A percentile compares a stretch with the other conserved stretches of the same genome.
Conservation (phyloP, 2,329 filamentous ascomycete genomes). For the Magnaporthiopsis incrustans region DNA sequence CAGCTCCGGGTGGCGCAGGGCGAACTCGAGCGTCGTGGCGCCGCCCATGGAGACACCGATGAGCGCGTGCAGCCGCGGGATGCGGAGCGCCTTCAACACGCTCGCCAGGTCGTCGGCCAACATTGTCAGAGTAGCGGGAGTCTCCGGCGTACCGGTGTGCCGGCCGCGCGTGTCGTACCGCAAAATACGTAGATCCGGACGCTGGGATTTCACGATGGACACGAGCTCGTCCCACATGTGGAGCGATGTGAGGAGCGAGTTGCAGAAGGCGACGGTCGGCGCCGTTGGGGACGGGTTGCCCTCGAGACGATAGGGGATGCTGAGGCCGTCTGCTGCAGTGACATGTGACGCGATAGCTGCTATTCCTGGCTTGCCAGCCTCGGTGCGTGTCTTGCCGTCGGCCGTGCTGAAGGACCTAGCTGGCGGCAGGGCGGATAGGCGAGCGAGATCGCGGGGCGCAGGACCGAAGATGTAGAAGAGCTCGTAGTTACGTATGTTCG, state of each 20-base stretch:
- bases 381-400: constrained; percentile 48
- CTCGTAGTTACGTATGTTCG: constrained; percentile 51
- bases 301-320: constrained; percentile 67
- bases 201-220: constrained; percentile 46
- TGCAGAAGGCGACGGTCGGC: constrained; percentile 67
- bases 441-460: constrained; percentile 58
- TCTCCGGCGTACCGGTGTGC: constrained; percentile 36
- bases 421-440: constrained; percentile 42
- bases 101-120: constrained; percentile 59
- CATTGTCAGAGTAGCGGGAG: constrained; percentile 51
- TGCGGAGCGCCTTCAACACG: constrained; percentile 61
- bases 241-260: constrained; percentile 71
- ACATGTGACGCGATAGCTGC: constrained; percentile 59
- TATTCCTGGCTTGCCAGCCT: constrained; percentile 30
- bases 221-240: constrained; percentile 77
- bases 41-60: constrained; percentile 78
- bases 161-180: constrained; percentile 73
- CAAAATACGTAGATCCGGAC: constrained; percentile 62
- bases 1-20: constrained; percentile 54
- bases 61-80: constrained; percentile 56
- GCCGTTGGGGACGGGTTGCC: constrained; percentile 59
- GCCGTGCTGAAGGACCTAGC: constrained; percentile 42
- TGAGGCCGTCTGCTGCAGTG: constrained; percentile 56
- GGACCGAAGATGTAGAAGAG: constrained; percentile 77
- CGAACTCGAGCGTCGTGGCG: constrained; percentile 66